A percentile compares a stretch with the other conserved stretches of the same genome.
These are phyloP conservation scores for Oryza brachyantha DNA, from an alignment of 176 grass and related monocot genomes.

Conservation along the genomic window DNA sequence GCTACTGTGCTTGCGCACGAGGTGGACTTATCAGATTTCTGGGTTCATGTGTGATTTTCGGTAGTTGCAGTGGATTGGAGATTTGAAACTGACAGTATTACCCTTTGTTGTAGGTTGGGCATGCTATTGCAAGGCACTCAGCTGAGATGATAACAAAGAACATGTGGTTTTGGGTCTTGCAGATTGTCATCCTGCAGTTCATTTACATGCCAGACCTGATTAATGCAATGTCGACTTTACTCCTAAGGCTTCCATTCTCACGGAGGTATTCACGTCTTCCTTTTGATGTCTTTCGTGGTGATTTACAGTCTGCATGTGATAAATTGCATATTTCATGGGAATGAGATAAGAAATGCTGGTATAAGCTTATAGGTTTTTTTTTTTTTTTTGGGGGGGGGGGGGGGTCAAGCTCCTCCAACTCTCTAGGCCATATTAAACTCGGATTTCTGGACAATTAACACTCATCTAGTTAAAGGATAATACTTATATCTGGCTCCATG, in stretches of 20 bases:
- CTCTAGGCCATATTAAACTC: background rate
- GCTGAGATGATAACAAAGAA: slow-evolving; percentile 77
- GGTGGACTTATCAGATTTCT: slow-evolving; percentile 30
- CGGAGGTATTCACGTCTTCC: slow-evolving; percentile 54
- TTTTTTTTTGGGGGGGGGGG: no score
- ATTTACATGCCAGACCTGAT: slow-evolving; percentile 91
- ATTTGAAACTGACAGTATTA: slow-evolving; percentile 1
- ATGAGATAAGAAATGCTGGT: slow-evolving; percentile 1
- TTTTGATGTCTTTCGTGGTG: background rate
- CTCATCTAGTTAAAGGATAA: slow-evolving; percentile 5
- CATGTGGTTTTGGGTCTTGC: slow-evolving; percentile 61
- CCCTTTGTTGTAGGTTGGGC: slow-evolving; percentile 69
- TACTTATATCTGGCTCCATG: background rate
- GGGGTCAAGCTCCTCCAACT: background rate
- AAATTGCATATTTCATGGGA: slow-evolving; percentile 7
- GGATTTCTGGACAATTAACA: background rate
- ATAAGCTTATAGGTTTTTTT: background rate
- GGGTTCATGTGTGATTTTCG: background rate
- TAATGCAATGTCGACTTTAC: slow-evolving; percentile 64
- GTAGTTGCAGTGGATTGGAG: background rate
- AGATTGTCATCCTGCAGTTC: slow-evolving; percentile 75
- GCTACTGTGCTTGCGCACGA: slow-evolving; percentile 87
- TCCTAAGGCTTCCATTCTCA: slow-evolving; percentile 85
- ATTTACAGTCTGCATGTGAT: background rate
- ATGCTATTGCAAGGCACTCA: slow-evolving; percentile 67